These are phyloP conservation scores for Calycina herbarum DNA, from an alignment of 2,329 filamentous ascomycete genomes.

Conservation along the genomic window DNA sequence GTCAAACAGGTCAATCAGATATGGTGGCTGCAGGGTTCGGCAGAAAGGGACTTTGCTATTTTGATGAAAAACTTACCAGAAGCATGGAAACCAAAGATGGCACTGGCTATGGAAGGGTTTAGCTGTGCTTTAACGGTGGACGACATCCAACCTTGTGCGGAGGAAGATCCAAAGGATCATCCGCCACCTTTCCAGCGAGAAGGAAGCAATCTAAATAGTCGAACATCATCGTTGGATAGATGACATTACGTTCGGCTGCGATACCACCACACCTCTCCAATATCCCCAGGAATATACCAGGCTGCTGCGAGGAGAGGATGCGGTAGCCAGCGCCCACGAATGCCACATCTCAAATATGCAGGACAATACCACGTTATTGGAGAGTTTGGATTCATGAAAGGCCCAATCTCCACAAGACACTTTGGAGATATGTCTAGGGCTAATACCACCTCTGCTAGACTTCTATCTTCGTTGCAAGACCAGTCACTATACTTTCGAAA, in stretches of 20 bases:
- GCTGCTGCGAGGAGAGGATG: background rate
- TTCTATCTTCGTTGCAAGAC: background rate
- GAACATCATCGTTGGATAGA: background rate
- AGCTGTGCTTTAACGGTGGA: background rate
- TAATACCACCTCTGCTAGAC: background rate
- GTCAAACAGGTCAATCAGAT: slow-evolving; percentile 60
- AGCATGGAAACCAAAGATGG: slow-evolving; percentile 26
- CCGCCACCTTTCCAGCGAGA: background rate
- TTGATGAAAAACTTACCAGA: slow-evolving; percentile 26
- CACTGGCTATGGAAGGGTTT: slow-evolving; percentile 22
- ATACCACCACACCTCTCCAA: background rate
- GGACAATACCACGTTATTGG: background rate
- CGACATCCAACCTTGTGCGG: background rate
- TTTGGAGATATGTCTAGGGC: background rate
- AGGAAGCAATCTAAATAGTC: background rate
- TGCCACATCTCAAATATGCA: background rate
- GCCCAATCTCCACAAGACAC: background rate
- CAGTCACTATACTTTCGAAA: background rate
- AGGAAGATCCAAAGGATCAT: background rate
- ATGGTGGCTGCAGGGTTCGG: slow-evolving; percentile 69
- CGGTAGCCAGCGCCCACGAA: background rate
- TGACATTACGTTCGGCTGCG: background rate
- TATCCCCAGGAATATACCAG: background rate
- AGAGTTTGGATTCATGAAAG: background rate
- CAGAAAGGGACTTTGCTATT: slow-evolving; percentile 61